Evolutionary conservation across 805 yeast genomes (phyloP), one percentile per base, ranked within the genome.

Genomic region (Hanseniaspora thailandica): DNA sequence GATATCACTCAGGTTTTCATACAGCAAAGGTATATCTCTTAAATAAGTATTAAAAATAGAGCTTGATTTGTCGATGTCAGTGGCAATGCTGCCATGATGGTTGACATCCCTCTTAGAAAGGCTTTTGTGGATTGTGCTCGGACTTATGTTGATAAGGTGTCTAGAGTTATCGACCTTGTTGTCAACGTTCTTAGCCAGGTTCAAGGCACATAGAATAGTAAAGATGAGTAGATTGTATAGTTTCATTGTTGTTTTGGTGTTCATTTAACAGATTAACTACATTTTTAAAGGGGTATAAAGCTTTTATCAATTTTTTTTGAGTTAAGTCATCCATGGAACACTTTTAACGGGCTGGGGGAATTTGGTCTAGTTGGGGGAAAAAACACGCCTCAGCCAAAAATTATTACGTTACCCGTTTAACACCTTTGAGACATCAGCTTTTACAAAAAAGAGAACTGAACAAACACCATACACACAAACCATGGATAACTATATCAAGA

Each of bases 11-110:
- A 49, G 19, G 13, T 41, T 23, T 2, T 17, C 17, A 23, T 49
- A 49, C 4, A 49, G 15, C 20, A 41, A 7, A 10, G 53, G 53
- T 2, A 49, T 41, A 17, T 49, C 47, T 25, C 53, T 40, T 19
- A 49, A 7, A 28, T 49, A 49, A 6, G 53, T 49, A 25, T 34
- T 49, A 17, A 49, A 49, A 12, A 41, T 49, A 4, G 53, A 49
- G 17, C 28, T 49, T 25, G 53, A 49, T n/a, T 49, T 49, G 28
- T 49, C 53, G 34, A 49, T 49, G 22, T 49, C 53, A 15, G 38
- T 17, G 9, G 41, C 46, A 15, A 49, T 41, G 22, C 17, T 49
- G 20, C 25, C 39, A 22, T 23, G 10, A 13, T 40, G n/a, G 13
- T 30, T n/a, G 17, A 17, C 13, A 34, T 41, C 35, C 34, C 53